Evolutionary conservation across 1,139 yeast genomes (phyloP).

Genomic region (Williopsis jadinii): DNA sequence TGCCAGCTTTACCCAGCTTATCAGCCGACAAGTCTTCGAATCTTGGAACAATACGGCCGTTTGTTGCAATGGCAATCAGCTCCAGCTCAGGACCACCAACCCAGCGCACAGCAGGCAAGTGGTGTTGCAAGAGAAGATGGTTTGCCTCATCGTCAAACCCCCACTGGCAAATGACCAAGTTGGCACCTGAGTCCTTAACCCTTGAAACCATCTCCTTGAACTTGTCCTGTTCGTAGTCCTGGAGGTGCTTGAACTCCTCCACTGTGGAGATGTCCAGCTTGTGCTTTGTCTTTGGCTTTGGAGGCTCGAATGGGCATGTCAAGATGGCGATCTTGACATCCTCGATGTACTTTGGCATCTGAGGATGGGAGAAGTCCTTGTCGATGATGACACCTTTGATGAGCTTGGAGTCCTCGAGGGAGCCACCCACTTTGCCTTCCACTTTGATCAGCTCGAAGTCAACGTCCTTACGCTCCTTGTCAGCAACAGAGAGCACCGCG

Average conservation of each 20-base stretch:
- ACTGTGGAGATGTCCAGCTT: constrained; percentile 88
- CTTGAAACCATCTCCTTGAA: constrained; percentile 84
- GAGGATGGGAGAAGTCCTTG: constrained; percentile 97
- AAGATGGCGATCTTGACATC: constrained; percentile 89
- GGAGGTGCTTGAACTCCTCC: constrained; percentile 87
- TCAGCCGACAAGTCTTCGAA: constrained; percentile 83
- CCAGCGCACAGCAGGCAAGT: constrained; percentile 96
- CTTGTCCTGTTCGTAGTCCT: constrained; percentile 85
- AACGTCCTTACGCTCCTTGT: constrained; percentile 85
- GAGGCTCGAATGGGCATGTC: constrained; percentile 99
- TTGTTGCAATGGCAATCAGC: constrained; percentile 92
- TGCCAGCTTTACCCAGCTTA: constrained; percentile 85
- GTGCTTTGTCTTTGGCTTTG: constrained; percentile 98
- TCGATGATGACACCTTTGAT: constrained; percentile 91
- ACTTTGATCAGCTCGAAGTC: constrained; percentile 94
- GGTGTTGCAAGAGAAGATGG: constrained; percentile 80
- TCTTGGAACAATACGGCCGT: constrained; percentile 94
- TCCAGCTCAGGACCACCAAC: constrained; percentile 98
- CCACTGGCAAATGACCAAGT: constrained; percentile 98
- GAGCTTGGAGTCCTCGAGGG: constrained; percentile 75
- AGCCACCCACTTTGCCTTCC: constrained; percentile 94
- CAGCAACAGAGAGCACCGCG: constrained; percentile 89
- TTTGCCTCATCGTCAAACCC: constrained; percentile 99
- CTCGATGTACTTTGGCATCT: constrained; percentile 79
- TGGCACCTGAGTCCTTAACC: constrained; percentile 90